Base-by-base conservation (phyloP, 768 basidiomycete species). In the Pholiota molesta region DNA sequence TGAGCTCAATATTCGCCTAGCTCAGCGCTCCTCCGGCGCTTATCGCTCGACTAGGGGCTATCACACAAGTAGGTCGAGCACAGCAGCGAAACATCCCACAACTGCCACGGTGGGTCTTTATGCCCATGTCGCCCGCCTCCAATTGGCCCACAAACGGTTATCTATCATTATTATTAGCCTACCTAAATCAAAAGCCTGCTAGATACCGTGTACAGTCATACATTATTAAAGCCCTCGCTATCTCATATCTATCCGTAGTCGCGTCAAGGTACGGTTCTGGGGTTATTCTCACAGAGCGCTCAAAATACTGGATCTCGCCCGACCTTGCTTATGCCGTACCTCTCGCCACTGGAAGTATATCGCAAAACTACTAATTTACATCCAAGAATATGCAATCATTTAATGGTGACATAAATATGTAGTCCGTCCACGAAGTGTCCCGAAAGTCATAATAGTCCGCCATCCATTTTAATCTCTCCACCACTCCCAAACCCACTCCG, bases 401-500 rank as follows among this genome's bases (percentile, higher is more conserved):
- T 9, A 37, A 9, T 37, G 13, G 14, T 13, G 1, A 37, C 1
- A 16, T 11, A 37, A 37, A 37, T 16, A 37, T 2, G 14, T 37
- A 37, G 35, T 37, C 35, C 35, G 13, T 37, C 11, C 35, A 13
- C 13, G 10, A 13, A 37, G 14, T 37, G 35, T 37, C 35, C 13
- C 35, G 13, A 37, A 53, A 9, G n/a, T 29, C 52, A 14, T 35
- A 31, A 6, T 3, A 29, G 52, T 53, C 35, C 28, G n/a, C 52
- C 16, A 5, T 31, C 33, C 19, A 37, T 17, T 40, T 28, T 57
- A 49, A 49, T 49, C 52, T 28, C 57, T 40, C 71, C 74, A 72
- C 73, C 78, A 77, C 45, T 72, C 70, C 47, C 69, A 67, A 13
- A 84, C 80, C 86, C 89, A 89, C 4, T 77, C 72, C 53, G 85